A percentile compares a stretch with the other conserved stretches of the same genome.
Evolutionary conservation across 2,329 filamentous ascomycete species (phyloP).

Genomic region (Fusarium graminum): DNA sequence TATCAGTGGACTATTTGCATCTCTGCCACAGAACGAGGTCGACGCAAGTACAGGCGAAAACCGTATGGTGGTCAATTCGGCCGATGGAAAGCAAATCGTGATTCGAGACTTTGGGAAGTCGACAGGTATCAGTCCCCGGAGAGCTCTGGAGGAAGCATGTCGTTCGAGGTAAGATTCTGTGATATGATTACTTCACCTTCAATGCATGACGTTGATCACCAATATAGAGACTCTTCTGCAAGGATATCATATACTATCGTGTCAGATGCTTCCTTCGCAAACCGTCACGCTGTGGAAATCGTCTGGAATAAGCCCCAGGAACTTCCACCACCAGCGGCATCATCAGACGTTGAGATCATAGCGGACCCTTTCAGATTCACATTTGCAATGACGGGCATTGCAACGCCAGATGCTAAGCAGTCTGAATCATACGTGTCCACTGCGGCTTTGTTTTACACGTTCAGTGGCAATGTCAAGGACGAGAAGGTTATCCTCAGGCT

Average conservation of each 20-base stretch:
- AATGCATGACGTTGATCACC: constrained; percentile 15
- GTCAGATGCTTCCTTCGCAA: constrained; percentile 80
- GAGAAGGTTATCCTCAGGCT: constrained; percentile 86
- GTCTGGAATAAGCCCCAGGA: constrained; percentile 82
- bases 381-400: constrained; percentile 80
- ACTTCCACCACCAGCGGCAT: constrained; percentile 53
- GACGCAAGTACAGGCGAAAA: constrained; percentile 70
- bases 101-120: constrained; percentile 89
- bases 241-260: constrained; percentile 76
- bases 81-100: constrained; percentile 67
- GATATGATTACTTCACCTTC: neutral
- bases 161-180: constrained; percentile 72
- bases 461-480: constrained; percentile 81
- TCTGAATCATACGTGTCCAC: constrained; percentile 91
- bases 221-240: constrained; percentile 74
- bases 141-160: constrained; percentile 88
- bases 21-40: constrained; percentile 71
- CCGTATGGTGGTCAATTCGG: constrained; percentile 66
- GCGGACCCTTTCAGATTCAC: constrained; percentile 66
- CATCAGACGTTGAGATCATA: constrained; percentile 60
- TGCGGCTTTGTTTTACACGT: constrained; percentile 83
- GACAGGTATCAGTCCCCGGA: constrained; percentile 79
- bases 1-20: constrained; percentile 66
- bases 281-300: constrained; percentile 80
- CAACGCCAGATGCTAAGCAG: constrained; percentile 81